Base-by-base conservation (phyloP, 2,329 filamentous ascomycete genomes). In the Colletotrichum echinochloae region DNA sequence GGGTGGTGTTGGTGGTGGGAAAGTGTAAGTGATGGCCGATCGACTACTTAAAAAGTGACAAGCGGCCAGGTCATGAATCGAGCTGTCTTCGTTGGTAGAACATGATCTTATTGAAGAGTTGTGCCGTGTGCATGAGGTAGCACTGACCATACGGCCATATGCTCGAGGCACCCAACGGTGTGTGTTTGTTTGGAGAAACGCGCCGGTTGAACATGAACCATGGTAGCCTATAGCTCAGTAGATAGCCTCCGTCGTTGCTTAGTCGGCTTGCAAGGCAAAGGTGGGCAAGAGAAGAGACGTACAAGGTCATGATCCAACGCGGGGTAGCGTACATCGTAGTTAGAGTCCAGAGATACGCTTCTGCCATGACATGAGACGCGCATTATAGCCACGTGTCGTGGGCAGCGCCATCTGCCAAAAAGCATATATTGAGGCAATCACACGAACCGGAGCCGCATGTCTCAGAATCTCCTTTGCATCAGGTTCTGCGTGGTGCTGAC, bases 401-500 rank as follows among this genome's bases (percentile, higher is more conserved):
- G 63, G 35, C 63, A 62, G 51, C 41, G 56, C 33, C 57, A 49
- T 46, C 67, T 62, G 63, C 37, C 56, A 62, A 55, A 60, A 61
- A 70, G 56, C 33, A 44, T 66, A 68, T 39, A 52, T 62, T 57
- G 56, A 67, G 23, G 49, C 57, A 64, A 66, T 70, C 41, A 66
- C 64, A 57, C 51, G 48, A 61, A 61, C 51, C 64, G 28, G 51
- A 67, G 56, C 57, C 67, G 51, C 28, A 57, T 52, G 57, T 70
- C 67, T 66, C 63, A 62, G 67, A 70, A 44, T 35, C 56, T 67
- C 57, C 44, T 44, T 51, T 67, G 63, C 64, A 61, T 62, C 56
- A 61, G 51, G 37, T 70, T 57, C 63, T 70, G 67, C 67, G 57
- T 14, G 67, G 16, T 41, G 49, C 56, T 70, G 67, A 70, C 67